These are phyloP conservation scores for Lunularia cruciata DNA, from an alignment of 225 moss, liverwort and hornwort genomes.

Conservation along the genomic window DNA sequence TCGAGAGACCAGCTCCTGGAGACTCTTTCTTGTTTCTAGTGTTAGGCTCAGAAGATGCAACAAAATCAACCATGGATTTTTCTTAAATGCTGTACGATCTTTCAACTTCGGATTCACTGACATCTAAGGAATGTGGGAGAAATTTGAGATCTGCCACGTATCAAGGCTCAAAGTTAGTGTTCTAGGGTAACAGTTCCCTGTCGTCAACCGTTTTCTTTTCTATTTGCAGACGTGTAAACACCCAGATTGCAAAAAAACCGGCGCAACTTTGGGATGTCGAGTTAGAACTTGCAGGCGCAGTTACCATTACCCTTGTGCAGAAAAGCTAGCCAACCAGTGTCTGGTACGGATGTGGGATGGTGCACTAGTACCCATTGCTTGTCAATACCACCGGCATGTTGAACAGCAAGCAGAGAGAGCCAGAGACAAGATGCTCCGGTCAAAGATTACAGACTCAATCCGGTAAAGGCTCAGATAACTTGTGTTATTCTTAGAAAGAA, in stretches of 20 bases:
- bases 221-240: slow-evolving; percentile 60
- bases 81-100: background rate
- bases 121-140: no score
- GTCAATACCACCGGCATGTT: slow-evolving; percentile 66
- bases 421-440: slow-evolving; percentile 30
- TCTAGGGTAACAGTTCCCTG: no score
- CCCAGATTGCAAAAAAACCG: slow-evolving; percentile 67
- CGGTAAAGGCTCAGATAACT: slow-evolving; percentile 11
- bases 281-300: slow-evolving; percentile 64
- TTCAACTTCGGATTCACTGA: no score
- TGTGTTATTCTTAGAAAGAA: background rate
- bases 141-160: no score
- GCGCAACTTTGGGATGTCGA: slow-evolving; percentile 91
- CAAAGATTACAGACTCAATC: slow-evolving; percentile 16
- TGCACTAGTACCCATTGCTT: slow-evolving; percentile 68
- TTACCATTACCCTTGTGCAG: slow-evolving; percentile 92
- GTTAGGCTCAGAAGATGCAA: no score
- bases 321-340: slow-evolving; percentile 60
- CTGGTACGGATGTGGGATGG: slow-evolving; percentile 94
- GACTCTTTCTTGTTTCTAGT: no score
- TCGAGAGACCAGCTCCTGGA: no score
- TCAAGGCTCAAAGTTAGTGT: no score
- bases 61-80: background rate
- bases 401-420: slow-evolving; percentile 35
- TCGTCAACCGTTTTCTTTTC: no score